phyloP scores from a whole-genome alignment of 2,329 filamentous ascomycete genomes.

The Trichoderma breve region DNA sequence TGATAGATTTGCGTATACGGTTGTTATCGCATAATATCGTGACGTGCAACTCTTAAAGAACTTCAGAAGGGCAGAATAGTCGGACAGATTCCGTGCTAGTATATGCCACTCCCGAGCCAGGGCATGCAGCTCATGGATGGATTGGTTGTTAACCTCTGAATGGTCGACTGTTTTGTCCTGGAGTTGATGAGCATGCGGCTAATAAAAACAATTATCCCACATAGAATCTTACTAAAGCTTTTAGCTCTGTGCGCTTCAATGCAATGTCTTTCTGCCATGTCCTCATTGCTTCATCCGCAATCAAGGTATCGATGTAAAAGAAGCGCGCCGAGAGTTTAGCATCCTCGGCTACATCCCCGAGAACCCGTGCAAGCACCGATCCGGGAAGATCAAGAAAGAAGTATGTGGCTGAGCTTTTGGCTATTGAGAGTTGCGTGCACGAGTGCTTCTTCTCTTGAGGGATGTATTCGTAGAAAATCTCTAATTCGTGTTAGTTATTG shows the following conservation, averaged over 20 bases:
- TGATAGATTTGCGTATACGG: too few species aligned
- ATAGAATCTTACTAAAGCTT: background rate
- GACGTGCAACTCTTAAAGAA: background rate
- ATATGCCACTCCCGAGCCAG: background rate
- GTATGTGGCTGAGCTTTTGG: background rate
- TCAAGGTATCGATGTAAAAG: background rate
- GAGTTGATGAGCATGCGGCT: background rate
- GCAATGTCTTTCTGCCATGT: conserved; percentile 3
- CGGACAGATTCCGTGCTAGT: background rate
- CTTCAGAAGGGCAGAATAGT: background rate
- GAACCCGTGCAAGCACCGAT: background rate
- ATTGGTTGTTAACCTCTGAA: background rate
- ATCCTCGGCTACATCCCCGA: background rate
- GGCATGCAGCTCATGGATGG: background rate
- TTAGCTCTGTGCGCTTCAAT: background rate
- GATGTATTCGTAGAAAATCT: background rate
- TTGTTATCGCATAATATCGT: background rate
- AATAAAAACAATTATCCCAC: accelerated
- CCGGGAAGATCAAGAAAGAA: background rate
- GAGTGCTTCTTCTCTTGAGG: background rate
- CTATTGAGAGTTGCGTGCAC: background rate
- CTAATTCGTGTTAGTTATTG: background rate
- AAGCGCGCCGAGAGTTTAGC: background rate
- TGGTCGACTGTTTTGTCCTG: background rate
- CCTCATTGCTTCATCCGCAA: background rate